Percentiles rank a stretch among this genome's conserved stretches.
Conservation (phyloP, 2,329 filamentous ascomycete genomes). For the Colletotrichum karsti region DNA sequence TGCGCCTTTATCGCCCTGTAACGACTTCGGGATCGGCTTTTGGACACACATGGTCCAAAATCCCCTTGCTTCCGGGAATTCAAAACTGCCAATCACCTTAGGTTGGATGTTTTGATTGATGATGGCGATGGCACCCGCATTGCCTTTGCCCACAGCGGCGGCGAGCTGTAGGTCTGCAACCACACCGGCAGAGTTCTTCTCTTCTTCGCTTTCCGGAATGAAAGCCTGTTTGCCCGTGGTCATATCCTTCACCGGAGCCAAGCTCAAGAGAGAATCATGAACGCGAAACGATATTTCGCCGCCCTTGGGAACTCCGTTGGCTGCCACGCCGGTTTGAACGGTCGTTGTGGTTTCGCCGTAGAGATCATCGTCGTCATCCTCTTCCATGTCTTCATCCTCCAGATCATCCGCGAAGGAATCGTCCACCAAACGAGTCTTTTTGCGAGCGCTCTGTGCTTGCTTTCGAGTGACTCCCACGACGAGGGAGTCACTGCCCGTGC, state of each 20-base stretch:
- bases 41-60: conserved; percentile 84
- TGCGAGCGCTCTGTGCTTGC: conserved; percentile 66
- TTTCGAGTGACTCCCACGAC: conserved; percentile 83
- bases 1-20: conserved; percentile 60
- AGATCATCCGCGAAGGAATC: conserved; percentile 60
- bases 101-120: conserved; percentile 83
- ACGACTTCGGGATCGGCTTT: conserved; percentile 69
- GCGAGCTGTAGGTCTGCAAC: conserved; percentile 67
- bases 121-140: conserved; percentile 75
- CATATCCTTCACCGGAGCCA: conserved; percentile 82
- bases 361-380: conserved; percentile 68
- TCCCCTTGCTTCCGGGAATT: conserved; percentile 76
- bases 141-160: conserved; percentile 70
- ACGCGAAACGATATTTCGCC: conserved; percentile 78
- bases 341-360: conserved; percentile 56
- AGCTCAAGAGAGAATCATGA: conserved; percentile 79
- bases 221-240: conserved; percentile 69
- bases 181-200: conserved; percentile 53
- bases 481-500: conserved; percentile 82
- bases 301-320: conserved; percentile 53
- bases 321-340: conserved; percentile 41
- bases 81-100: conserved; percentile 72
- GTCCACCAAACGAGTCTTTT: conserved; percentile 68
- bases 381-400: conserved; percentile 67
- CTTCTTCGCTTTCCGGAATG: conserved; percentile 53